These are phyloP conservation scores for Neurospora discreta DNA, from an alignment of 495 filamentous ascomycete genomes.

Conservation along the genomic window DNA sequence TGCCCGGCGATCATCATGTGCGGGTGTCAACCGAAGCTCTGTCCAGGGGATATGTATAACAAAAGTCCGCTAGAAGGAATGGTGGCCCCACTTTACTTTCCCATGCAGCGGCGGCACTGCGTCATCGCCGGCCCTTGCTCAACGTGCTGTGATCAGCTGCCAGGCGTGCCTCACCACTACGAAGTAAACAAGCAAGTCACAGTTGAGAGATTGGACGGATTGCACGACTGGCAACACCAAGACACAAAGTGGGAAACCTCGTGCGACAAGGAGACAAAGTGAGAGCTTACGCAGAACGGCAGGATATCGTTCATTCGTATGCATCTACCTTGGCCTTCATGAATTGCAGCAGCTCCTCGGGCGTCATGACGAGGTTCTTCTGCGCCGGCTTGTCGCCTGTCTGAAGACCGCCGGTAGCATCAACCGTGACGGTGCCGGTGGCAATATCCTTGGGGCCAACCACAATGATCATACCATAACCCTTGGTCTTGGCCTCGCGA, in stretches of 20 bases:
- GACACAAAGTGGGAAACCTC: constrained; percentile 37
- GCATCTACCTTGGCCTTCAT: constrained; percentile 23
- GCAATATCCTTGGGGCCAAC: constrained; percentile 49
- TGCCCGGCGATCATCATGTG: background rate
- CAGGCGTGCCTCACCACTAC: background rate
- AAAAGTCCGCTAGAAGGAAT: background rate
- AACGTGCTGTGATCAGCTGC: background rate
- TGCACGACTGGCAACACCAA: background rate
- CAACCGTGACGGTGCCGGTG: constrained; percentile 22
- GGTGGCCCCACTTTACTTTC: background rate
- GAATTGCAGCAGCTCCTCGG: constrained; percentile 20
- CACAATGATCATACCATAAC: constrained; percentile 65
- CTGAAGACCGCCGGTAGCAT: constrained; percentile 13
- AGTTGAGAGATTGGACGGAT: background rate
- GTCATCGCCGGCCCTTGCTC: background rate
- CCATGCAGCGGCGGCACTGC: background rate
- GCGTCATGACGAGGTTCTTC: constrained; percentile 20
- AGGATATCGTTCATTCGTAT: constrained; percentile 16
- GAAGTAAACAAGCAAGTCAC: background rate
- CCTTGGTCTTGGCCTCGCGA: constrained; percentile 56
- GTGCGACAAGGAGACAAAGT: constrained; percentile 67
- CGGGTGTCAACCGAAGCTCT: background rate
- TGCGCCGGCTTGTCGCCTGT: background rate
- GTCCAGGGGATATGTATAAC: too few relatives aligned
- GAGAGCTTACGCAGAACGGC: constrained; percentile 51